Base-by-base conservation (phyloP, 768 basidiomycete genomes). In the Mycena belliarum region DNA sequence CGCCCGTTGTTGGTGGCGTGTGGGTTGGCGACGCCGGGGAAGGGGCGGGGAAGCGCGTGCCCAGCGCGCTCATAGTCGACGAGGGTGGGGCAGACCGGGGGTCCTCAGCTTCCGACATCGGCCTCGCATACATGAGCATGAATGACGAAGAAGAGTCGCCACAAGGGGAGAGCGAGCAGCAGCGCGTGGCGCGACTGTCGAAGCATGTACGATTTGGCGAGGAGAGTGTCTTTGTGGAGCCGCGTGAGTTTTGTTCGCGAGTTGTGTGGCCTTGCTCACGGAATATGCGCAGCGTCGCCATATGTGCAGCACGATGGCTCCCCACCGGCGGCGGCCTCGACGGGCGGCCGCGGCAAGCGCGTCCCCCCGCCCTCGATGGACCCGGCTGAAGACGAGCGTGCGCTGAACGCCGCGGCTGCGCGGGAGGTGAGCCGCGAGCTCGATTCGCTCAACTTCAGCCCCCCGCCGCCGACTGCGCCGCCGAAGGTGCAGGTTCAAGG, bases 341-440 rank as follows among this genome's bases (percentile, higher is more conserved):
- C 56, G 15, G 2, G 43, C 23, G 40, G 52, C 20, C 52, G 59
- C 8, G 45, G 33, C 35, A 45, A 50, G n/a, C 69, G 67, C 20
- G 66, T 81, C 4, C 76, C 79, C 20, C 75, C 80, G 1, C 77
- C 79, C 7, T 25, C 70, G 14, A 49, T 76, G 25, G 72, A 72
- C 32, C 60, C 72, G 16, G 73, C 79, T 29, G 76, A 79, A 9
- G 81, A 85, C 12, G 86, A 87, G 61, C 73, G 69, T 4, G 76
- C 75, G n/a, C 76, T 82, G 26, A 83, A 86, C 62, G 83, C 82
- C 1, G 89, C 88, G 18, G 88, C 85, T 25, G 87, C 87, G 6
- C 79, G 83, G 18, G 88, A 88, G 67, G 78, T 91, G 1, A 80
- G 80, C 14, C 79, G 82, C 14, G 89, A 89, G 65, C 64, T 89